Evolutionary conservation across 208 protist species (phyloP).

Genomic region (Wallacemonas rigidus): DNA sequence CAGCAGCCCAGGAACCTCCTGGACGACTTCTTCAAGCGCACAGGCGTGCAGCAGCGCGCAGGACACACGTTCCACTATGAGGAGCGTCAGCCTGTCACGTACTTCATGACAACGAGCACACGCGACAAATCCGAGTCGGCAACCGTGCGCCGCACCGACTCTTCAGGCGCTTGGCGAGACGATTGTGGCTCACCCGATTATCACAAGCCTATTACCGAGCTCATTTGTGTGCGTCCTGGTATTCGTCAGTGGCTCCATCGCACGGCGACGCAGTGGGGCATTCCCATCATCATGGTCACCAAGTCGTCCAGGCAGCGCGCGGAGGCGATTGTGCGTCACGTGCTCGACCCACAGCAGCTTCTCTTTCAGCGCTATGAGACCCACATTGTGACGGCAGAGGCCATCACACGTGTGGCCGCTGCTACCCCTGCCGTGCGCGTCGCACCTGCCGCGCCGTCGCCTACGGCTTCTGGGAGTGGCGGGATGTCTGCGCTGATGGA

Average conservation of each 20-base stretch:
- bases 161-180: neutral
- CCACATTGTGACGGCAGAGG: conserved; percentile 34
- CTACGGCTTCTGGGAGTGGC: neutral
- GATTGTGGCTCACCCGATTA: neutral
- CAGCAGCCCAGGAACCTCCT: conserved; percentile 19
- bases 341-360: conserved; percentile 60
- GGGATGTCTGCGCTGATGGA: conserved; percentile 1
- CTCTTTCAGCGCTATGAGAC: conserved; percentile 38
- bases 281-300: conserved; percentile 77
- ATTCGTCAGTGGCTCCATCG: conserved; percentile 57
- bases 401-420: neutral
- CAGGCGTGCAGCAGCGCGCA: conserved; percentile 19
- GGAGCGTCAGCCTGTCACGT: conserved; percentile 35
- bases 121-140: neutral
- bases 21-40: conserved; percentile 26
- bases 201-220: conserved; percentile 30
- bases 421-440: neutral
- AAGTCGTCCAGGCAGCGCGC: conserved; percentile 63
- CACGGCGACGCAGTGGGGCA: conserved; percentile 63
- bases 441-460: no score
- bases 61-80: conserved; percentile 43
- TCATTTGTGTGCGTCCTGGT: conserved; percentile 68
- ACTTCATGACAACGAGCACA: conserved; percentile 18
- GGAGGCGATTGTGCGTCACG: conserved; percentile 54
- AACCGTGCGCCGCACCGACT: neutral